Evolutionary conservation across 805 yeast genomes (phyloP), one percentile per base, ranked within the genome.

Genomic region (Saccharomycopsis sp.): DNA sequence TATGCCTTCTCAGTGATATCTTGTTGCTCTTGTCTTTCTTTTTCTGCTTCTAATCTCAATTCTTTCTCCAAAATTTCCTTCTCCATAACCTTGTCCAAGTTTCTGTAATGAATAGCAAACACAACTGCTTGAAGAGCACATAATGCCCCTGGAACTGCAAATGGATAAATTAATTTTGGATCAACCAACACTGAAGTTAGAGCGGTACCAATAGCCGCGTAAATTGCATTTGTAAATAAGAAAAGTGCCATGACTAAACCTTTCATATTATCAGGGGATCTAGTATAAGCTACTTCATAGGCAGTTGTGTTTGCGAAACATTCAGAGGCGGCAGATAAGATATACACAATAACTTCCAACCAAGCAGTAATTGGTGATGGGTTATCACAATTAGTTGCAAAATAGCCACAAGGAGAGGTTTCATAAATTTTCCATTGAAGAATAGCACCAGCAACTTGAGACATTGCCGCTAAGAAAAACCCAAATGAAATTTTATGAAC

Each of bases 281-380:
- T 62, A 2, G 76, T 66, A 57, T 74, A 75, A 0, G 80, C 79
- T 46, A 74, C 59, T 56, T 74, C 78, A 53, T 73, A 74, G 27
- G 71, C 75, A 11, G 78, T 72, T 23, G 68, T 67, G 43, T 59
- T 66, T 9, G 76, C 71, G 53, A 72, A 74, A 57, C 77, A 72
- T 56, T 75, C 79, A 40, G 77, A 73, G 7, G 66, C 63, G 16
- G 79, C 79, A 29, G 67, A 67, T 40, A 73, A 56, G n/a, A 66
- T 29, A 41, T 48, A 48, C 22, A 47, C 46, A 17, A 51, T 37
- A 38, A 54, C 67, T 36, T 56, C 57, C 41, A 50, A 40, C 68
- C 68, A 62, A 17, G 66, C 65, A 3, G 60, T 50, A 29, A 66
- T 38, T 5, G 63, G 62, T 4, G 55, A 29, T 22, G 42, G 38